Conservation (phyloP, 2,329 filamentous ascomycete genomes). For the Ilyonectria robusta region DNA sequence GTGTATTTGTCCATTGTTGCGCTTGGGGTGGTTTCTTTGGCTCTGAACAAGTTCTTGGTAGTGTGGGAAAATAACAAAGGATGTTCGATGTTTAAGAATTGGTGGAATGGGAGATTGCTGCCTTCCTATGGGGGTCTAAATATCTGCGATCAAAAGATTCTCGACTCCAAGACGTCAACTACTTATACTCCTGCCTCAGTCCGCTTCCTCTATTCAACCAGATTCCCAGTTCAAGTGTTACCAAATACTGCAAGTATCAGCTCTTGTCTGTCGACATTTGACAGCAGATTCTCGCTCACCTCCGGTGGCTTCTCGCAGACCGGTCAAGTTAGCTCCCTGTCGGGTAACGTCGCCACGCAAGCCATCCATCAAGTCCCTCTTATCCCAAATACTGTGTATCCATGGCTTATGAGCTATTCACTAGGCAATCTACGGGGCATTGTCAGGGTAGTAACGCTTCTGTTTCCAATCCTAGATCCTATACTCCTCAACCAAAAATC, state of each 20-base stretch:
- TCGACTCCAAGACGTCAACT: background rate
- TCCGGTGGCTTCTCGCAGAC: constrained; percentile 6
- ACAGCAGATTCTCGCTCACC: background rate
- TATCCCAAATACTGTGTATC: constrained; percentile 1
- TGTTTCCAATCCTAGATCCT: no score
- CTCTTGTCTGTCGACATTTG: background rate
- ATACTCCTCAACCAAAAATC: no score
- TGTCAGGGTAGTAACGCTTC: background rate
- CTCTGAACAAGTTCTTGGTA: background rate
- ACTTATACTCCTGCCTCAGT: background rate
- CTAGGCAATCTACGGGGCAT: no score
- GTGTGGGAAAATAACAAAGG: background rate
- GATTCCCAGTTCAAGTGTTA: constrained; percentile 8
- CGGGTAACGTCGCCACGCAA: constrained; percentile 19
- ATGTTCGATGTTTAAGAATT: background rate
- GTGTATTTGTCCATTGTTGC: background rate
- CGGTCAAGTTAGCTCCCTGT: constrained; percentile 2
- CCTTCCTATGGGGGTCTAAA: background rate
- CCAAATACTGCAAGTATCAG: background rate
- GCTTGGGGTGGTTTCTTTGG: no score
- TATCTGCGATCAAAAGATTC: background rate
- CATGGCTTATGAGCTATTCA: constrained; percentile 5
- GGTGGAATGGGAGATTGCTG: background rate
- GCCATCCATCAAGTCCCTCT: background rate
- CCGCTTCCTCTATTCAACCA: no score